Evolutionary conservation across 352 stramenopile species (phyloP).

Genomic region (Phytophthora tentaculata): DNA sequence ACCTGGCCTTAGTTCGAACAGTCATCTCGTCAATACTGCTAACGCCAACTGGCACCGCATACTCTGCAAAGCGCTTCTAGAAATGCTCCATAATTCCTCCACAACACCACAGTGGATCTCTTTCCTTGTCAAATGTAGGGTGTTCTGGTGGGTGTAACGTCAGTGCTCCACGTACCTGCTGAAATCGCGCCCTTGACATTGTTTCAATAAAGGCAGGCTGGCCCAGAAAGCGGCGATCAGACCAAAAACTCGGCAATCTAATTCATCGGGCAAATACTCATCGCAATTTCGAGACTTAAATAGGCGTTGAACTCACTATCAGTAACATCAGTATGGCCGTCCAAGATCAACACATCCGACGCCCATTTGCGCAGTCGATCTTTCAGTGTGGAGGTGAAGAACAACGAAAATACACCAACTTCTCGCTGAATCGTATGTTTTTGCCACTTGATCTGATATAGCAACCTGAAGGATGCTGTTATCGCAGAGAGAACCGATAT

Average conservation of each 20-base stretch:
- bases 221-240: slow-evolving; percentile 1
- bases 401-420: slow-evolving; percentile 16
- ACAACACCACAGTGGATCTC: slow-evolving; percentile 12
- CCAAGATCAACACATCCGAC: not conserved
- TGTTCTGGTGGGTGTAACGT: slow-evolving; percentile 4
- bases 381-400: slow-evolving; percentile 6
- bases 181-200: slow-evolving; percentile 15
- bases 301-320: slow-evolving; percentile 23
- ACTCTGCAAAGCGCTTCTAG: slow-evolving; percentile 8
- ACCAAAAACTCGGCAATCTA: slow-evolving; percentile 19
- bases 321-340: not conserved
- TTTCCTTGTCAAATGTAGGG: not conserved
- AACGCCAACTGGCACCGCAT: slow-evolving; percentile 5
- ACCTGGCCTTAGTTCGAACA: slow-evolving; percentile 4
- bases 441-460: slow-evolving; percentile 5
- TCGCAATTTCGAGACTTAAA: slow-evolving; percentile 17
- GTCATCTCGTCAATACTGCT: slow-evolving; percentile 15
- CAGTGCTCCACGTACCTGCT: slow-evolving; percentile 7
- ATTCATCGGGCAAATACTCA: slow-evolving; percentile 15
- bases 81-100: slow-evolving; percentile 11
- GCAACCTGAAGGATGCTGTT: not conserved
- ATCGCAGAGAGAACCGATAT: not conserved
- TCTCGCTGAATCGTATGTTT: slow-evolving; percentile 3
- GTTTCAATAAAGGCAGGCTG: slow-evolving; percentile 16
- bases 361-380: slow-evolving; percentile 4